A percentile compares a stretch with the other conserved stretches of the same genome.
Evolutionary conservation across 192 early-diverging fungal genomes (phyloP).

Genomic region (Linderina pennispora): DNA sequence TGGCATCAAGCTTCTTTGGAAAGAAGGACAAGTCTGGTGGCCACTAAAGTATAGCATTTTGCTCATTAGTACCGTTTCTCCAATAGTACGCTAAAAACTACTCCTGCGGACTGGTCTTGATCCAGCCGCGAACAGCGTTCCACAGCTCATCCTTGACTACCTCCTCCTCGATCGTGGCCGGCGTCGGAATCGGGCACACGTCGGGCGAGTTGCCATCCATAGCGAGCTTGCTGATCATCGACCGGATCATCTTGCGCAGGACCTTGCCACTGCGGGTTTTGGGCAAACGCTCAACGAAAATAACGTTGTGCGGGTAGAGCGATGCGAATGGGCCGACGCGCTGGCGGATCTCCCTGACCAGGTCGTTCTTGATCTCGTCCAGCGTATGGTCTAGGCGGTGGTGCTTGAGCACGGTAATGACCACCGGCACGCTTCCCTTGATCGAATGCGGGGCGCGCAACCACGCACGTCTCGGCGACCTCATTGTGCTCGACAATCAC

Average conservation of each 20-base stretch:
- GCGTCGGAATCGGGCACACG: slow-evolving; percentile 47
- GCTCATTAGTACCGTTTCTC: no score
- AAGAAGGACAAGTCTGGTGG: no score
- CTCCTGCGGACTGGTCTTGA: no score
- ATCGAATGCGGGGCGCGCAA: slow-evolving; percentile 47
- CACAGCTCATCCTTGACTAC: slow-evolving; percentile 48
- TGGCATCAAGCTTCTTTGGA: no score
- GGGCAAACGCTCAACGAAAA: slow-evolving; percentile 63
- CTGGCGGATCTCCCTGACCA: slow-evolving; percentile 55
- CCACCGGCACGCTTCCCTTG: slow-evolving; percentile 59
- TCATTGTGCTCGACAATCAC: slow-evolving; percentile 50
- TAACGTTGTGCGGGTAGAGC: slow-evolving; percentile 59
- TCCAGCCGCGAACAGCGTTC: slow-evolving; percentile 10
- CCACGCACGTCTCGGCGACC: slow-evolving; percentile 53
- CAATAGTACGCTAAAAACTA: no score
- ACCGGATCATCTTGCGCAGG: slow-evolving; percentile 66
- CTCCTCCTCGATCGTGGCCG: slow-evolving; percentile 80
- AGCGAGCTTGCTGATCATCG: no score
- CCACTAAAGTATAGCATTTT: no score
- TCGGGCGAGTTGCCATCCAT: slow-evolving; percentile 2
- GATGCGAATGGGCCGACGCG: slow-evolving; percentile 81
- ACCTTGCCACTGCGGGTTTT: slow-evolving; percentile 87
- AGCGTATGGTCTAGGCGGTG: neutral
- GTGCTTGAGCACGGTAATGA: slow-evolving; percentile 48
- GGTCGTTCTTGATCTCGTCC: slow-evolving; percentile 38